Evolutionary conservation across 306 rosid genomes (phyloP).

Genomic region (Ziziphus jujuba): DNA sequence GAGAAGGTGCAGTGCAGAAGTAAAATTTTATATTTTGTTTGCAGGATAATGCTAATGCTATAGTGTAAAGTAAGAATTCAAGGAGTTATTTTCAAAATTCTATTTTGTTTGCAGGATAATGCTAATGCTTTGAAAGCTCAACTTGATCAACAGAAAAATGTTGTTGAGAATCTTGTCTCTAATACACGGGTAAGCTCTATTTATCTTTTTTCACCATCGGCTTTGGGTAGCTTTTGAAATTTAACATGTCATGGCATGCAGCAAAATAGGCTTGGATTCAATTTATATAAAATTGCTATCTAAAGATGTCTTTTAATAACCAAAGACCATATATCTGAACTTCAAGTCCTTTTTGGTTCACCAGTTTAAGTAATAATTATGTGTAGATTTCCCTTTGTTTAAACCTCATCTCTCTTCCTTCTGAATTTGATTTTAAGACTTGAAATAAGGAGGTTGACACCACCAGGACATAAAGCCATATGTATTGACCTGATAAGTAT

Average conservation of each 20-base stretch:
- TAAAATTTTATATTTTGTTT: constrained; percentile 10
- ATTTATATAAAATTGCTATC: background rate
- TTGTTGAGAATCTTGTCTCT: constrained; percentile 90
- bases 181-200: constrained; percentile 73
- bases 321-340: background rate
- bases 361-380: background rate
- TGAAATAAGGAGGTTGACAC: background rate
- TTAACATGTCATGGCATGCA: background rate
- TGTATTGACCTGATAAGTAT: background rate
- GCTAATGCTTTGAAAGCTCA: constrained; percentile 84
- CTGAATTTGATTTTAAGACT: background rate
- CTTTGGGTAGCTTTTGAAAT: background rate
- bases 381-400: no score
- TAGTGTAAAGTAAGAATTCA: background rate
- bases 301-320: background rate
- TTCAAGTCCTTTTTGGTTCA: background rate
- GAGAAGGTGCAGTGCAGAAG: no score
- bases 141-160: constrained; percentile 94
- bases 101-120: constrained; percentile 69
- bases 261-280: background rate
- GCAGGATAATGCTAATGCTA: constrained; percentile 94
- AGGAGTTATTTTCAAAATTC: background rate
- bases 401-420: no score
- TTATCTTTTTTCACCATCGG: background rate
- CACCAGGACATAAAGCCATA: background rate